A percentile compares a stretch with the other conserved stretches of the same genome.
These are phyloP conservation scores for Komagataella populi DNA, from an alignment of 805 yeast species.

Conservation along the genomic window DNA sequence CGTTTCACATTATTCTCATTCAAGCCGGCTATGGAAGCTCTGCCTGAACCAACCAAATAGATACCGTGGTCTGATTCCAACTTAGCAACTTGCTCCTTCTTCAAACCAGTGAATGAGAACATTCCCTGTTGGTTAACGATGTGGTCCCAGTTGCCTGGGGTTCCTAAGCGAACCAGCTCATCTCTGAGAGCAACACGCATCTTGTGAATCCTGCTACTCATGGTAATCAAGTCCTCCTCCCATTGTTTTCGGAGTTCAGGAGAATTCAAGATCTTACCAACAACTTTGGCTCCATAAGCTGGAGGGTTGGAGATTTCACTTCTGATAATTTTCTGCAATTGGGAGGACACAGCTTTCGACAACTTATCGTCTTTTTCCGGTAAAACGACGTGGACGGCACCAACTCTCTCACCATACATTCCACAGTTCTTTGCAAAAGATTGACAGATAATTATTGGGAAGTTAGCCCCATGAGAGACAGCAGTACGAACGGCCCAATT, in stretches of 20 bases:
- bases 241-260: slow-evolving; percentile 65
- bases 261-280: slow-evolving; percentile 55
- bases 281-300: slow-evolving; percentile 89
- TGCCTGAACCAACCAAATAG: slow-evolving; percentile 70
- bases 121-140: slow-evolving; percentile 86
- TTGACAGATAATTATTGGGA: slow-evolving; percentile 73
- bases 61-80: slow-evolving; percentile 71
- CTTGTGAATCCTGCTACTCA: slow-evolving; percentile 70
- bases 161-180: slow-evolving; percentile 43
- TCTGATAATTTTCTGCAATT: slow-evolving; percentile 62
- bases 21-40: slow-evolving; percentile 91
- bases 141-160: slow-evolving; percentile 93
- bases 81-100: slow-evolving; percentile 60
- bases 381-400: slow-evolving; percentile 72
- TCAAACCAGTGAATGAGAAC: slow-evolving; percentile 91
- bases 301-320: slow-evolving; percentile 91
- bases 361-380: slow-evolving; percentile 27
- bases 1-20: slow-evolving; percentile 63
- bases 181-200: slow-evolving; percentile 66
- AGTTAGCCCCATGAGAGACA: slow-evolving; percentile 21
- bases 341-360: slow-evolving; percentile 53
- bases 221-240: slow-evolving; percentile 70
- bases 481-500: slow-evolving; percentile 73
- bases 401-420: slow-evolving; percentile 95
- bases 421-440: slow-evolving; percentile 96